Evolutionary conservation across 225 moss, liverwort and hornwort species (phyloP), one percentile per base, ranked within the genome.

Genomic region (Ulota crispa): DNA sequence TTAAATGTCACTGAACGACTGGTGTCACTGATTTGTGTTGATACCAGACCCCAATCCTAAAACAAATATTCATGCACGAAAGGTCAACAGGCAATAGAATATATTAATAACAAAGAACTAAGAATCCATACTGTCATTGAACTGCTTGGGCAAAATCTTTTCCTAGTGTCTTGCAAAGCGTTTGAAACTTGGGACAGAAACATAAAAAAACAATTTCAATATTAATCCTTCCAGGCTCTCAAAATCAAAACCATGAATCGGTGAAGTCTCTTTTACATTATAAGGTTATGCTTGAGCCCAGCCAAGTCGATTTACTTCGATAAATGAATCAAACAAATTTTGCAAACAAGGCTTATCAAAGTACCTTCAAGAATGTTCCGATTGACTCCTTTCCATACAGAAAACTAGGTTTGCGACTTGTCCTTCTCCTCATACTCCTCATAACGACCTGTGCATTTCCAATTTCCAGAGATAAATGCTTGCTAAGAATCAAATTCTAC

Each of bases 41-140:
- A 97, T 94, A 41, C 97, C 97, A 31, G 93, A 92, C n/a, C 95
- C 97, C 73, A 97, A 88, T 39, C 93, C 95, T 70, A 97, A 72
- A 55, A 97, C 79, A 72, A 97, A 97, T 36, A 97, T 83, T 34
- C 97, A 93, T 88, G 91, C 90, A 63, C 83, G 62, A 70, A 62
- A 39, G 16, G 52, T 56, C 56, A 31, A 52, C 65, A 70, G 77
- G 16, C 72, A 80, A 52, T 16, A 26, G 64, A 30, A 6, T 19
- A 12, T 30, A 0, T 10, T 39, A 20, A 62, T 43, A 62, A 60
- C 62, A 53, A 74, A 47, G 15, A 81, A 81, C 31, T 37, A 31
- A 72, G 39, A 72, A 70, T 7, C 70, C 27, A 45, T 21, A 75
- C 56, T 36, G 43, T 16, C 6, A 66, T 50, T n/a, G 9, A 61